A percentile compares a stretch with the other conserved stretches of the same genome.
phyloP scores from a whole-genome alignment of 116 monocot species.

The Cymodocea nodosa region DNA sequence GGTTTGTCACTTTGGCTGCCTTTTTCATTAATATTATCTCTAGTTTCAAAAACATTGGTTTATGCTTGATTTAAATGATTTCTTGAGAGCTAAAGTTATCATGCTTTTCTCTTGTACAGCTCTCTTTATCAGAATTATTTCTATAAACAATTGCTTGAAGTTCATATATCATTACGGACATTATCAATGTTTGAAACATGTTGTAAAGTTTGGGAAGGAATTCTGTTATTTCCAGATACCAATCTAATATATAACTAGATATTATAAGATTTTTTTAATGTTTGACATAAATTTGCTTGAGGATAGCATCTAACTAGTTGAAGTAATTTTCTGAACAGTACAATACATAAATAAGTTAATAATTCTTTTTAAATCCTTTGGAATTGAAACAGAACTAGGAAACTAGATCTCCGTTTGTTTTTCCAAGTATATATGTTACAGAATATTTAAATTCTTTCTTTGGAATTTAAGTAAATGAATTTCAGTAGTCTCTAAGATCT shows the following conservation, averaged over 20 bases:
- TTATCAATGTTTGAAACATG: too few species aligned
- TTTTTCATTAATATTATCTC: not conserved
- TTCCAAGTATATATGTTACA: not conserved
- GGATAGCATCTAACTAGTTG: not conserved
- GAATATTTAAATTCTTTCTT: too few species aligned
- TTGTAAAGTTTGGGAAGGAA: too few species aligned
- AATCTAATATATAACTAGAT: too few species aligned
- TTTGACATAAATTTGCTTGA: not conserved
- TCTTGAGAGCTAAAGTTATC: too few species aligned
- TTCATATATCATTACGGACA: not conserved
- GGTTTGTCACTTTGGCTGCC: slow-evolving; percentile 26
- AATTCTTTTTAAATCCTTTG: not conserved
- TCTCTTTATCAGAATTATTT: too few species aligned
- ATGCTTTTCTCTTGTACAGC: too few species aligned
- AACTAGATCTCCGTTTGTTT: not conserved
- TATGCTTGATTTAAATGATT: not conserved
- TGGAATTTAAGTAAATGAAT: too few species aligned
- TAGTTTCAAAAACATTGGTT: not conserved
- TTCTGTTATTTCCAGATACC: too few species aligned
- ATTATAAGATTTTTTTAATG: too few species aligned
- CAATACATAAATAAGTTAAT: not conserved
- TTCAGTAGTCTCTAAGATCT: too few species aligned
- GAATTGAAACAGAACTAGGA: not conserved
- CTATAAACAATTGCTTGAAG: not conserved
- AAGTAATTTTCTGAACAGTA: not conserved